phyloP scores from a whole-genome alignment of 768 basidiomycete species.

The Mycena latifolia region DNA sequence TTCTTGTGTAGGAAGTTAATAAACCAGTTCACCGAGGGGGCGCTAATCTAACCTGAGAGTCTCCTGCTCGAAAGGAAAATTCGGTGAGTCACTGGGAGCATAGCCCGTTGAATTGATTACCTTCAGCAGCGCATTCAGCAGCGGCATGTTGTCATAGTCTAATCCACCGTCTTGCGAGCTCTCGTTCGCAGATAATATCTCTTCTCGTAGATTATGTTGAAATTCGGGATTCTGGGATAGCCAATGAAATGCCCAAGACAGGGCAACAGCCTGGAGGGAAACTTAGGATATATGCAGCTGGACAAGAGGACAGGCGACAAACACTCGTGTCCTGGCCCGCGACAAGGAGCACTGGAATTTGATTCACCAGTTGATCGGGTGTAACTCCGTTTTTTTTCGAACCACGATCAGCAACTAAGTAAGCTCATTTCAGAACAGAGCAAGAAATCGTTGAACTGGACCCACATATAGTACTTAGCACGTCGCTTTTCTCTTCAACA shows the following conservation, averaged over 20 bases:
- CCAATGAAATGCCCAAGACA: slow-evolving; percentile 25
- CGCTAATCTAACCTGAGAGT: slow-evolving; percentile 28
- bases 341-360: no score
- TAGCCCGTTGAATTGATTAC: slow-evolving; percentile 17
- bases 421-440: no score
- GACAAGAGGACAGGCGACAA: no score
- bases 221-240: slow-evolving; percentile 28
- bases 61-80: slow-evolving; percentile 25
- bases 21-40: background rate
- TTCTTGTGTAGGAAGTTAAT: slow-evolving; percentile 15
- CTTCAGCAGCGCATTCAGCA: slow-evolving; percentile 35
- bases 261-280: background rate
- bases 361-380: no score
- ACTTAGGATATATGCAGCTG: no score
- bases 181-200: slow-evolving; percentile 26
- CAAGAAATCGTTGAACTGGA: no score
- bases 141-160: slow-evolving; percentile 20
- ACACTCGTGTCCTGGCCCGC: no score
- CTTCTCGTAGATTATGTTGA: slow-evolving; percentile 27
- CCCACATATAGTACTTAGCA: no score
- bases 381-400: no score
- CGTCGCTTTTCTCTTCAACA: no score
- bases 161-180: background rate
- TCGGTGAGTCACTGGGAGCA: background rate
- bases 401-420: no score